Evolutionary conservation across 345 rosid genomes (phyloP).

Genomic region (Clausena lansium): DNA sequence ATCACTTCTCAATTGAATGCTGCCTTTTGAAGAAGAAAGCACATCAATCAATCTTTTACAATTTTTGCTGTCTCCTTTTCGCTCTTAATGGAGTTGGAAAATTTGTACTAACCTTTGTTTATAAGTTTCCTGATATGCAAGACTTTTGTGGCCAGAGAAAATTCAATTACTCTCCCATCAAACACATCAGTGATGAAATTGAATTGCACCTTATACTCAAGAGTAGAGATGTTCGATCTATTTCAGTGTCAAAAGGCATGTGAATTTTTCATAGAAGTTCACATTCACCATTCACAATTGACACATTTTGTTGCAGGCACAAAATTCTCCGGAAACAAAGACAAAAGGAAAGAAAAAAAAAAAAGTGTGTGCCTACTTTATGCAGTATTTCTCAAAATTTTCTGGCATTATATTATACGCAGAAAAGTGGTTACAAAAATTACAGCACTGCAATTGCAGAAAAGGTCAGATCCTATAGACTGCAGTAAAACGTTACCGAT

Average conservation of each 20-base stretch:
- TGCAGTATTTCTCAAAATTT: not conserved
- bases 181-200: not conserved
- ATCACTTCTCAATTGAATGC: constrained; percentile 11
- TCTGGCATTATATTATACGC: not conserved
- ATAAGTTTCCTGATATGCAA: not conserved
- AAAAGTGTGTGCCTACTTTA: not conserved
- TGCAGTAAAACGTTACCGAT: no score
- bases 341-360: no score
- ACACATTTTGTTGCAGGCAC: not conserved
- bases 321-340: no score
- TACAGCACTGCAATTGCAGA: not conserved
- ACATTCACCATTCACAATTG: not conserved
- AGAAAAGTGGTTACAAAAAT: not conserved
- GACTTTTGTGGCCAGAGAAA: not conserved
- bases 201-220: not conserved
- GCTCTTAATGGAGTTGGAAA: constrained; percentile 7
- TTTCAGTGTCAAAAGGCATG: not conserved
- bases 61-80: not conserved
- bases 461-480: not conserved
- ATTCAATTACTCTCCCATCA: not conserved
- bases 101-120: not conserved
- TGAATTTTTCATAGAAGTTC: not conserved
- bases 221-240: not conserved
- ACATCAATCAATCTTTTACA: not conserved
- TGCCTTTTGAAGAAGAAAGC: not conserved